These are phyloP conservation scores for Exophiala alcalophila DNA, from an alignment of 2,329 filamentous ascomycete genomes.

Conservation along the genomic window DNA sequence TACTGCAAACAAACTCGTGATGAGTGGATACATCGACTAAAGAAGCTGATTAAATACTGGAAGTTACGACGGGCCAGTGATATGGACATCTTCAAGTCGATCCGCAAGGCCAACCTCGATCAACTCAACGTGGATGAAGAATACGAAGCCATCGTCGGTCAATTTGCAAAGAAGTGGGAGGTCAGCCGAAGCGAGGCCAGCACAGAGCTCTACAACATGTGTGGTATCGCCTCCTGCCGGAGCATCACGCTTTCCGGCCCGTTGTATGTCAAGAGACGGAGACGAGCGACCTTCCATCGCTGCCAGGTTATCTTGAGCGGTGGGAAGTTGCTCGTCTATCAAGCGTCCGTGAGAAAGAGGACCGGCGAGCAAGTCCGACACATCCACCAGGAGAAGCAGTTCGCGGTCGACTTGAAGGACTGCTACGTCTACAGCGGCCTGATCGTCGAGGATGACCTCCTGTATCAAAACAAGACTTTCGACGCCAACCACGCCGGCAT, in stretches of 20 bases:
- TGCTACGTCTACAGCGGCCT: slow-evolving; percentile 66
- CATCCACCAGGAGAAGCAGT: slow-evolving; percentile 61
- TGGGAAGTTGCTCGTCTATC: slow-evolving; percentile 62
- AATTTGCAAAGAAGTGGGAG: slow-evolving; percentile 67
- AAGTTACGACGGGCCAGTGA: slow-evolving; percentile 55
- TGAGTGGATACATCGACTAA: slow-evolving; percentile 61
- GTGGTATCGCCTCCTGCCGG: slow-evolving; percentile 61
- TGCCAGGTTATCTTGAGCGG: slow-evolving; percentile 60
- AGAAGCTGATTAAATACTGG: slow-evolving; percentile 60
- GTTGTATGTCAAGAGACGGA: slow-evolving; percentile 62
- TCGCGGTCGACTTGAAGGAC: slow-evolving; percentile 57
- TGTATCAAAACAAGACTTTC: slow-evolving; percentile 39
- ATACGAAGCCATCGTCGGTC: slow-evolving; percentile 62
- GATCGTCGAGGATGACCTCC: slow-evolving; percentile 59
- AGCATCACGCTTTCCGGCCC: slow-evolving; percentile 60
- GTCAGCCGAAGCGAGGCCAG: slow-evolving; percentile 62
- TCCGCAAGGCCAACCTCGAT: slow-evolving; percentile 57
- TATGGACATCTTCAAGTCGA: slow-evolving; percentile 55
- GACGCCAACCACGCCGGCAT: slow-evolving; percentile 31
- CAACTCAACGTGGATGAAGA: slow-evolving; percentile 63
- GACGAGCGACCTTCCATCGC: slow-evolving; percentile 59
- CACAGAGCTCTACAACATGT: slow-evolving; percentile 65
- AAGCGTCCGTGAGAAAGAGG: slow-evolving; percentile 54
- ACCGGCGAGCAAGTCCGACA: slow-evolving; percentile 57
- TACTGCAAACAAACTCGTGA: slow-evolving; percentile 57